Conservation (phyloP, 2,329 filamentous ascomycete species). For the Didymella glomerata region DNA sequence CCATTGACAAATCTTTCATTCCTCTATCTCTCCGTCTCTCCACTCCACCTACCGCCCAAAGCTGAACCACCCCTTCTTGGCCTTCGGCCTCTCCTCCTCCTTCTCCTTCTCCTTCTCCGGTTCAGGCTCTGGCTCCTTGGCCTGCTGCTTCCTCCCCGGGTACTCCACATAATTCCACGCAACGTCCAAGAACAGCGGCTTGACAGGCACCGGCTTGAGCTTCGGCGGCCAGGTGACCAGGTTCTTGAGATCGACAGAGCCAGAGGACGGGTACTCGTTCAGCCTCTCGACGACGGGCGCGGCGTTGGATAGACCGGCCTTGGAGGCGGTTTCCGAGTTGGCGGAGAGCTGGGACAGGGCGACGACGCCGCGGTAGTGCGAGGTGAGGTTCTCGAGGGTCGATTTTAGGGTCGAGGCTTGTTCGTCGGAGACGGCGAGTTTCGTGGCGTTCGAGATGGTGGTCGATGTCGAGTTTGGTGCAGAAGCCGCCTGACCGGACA, state of each 20-base stretch:
- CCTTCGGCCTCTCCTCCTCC: slow-evolving; percentile 50
- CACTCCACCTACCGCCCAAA: slow-evolving; percentile 54
- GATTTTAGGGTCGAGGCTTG: slow-evolving; percentile 67
- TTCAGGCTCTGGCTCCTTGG: slow-evolving; percentile 37
- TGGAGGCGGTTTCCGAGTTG: slow-evolving; percentile 58
- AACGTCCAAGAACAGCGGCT: slow-evolving; percentile 94
- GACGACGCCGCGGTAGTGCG: slow-evolving; percentile 84
- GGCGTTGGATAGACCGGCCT: slow-evolving; percentile 54
- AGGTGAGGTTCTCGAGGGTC: slow-evolving; percentile 74
- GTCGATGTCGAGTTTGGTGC: slow-evolving; percentile 49
- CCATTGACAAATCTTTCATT: too few relatives aligned
- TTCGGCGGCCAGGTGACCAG: slow-evolving; percentile 88
- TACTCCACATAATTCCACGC: slow-evolving; percentile 99
- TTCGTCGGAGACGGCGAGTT: slow-evolving; percentile 70
- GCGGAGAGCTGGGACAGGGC: slow-evolving; percentile 74
- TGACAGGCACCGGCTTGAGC: slow-evolving; percentile 83
- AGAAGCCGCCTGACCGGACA: slow-evolving; percentile 63
- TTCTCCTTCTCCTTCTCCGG: slow-evolving; percentile 39
- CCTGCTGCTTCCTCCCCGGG: slow-evolving; percentile 65
- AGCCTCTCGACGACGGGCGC: slow-evolving; percentile 77
- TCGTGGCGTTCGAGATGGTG: slow-evolving; percentile 45
- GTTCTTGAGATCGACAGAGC: slow-evolving; percentile 74
- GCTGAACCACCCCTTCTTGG: slow-evolving; percentile 62
- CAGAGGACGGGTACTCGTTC: slow-evolving; percentile 74
- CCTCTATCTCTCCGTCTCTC: not conserved